Base-by-base conservation (phyloP, 73 alveolate genomes). In the Diophrys appendiculata region DNA sequence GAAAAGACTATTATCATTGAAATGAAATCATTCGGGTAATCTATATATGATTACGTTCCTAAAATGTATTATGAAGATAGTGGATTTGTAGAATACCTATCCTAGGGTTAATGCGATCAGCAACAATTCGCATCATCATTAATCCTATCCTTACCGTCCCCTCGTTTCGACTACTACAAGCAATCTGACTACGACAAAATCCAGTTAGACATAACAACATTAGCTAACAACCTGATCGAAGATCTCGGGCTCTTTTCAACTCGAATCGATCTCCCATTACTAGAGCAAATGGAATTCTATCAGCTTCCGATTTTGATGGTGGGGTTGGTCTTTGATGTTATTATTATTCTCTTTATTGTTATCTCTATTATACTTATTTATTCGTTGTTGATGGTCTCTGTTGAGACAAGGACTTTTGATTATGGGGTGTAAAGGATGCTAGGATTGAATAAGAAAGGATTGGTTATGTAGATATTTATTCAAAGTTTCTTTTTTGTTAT, bases 381-480 rank as follows among this genome's bases (percentile, higher is more conserved):
- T 82, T 80, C 93, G 33, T 76, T 94, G 54, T 88, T 94, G 54
- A 77, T 94, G 90, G 84, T 94, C 52, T 73, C 92, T 30, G 97
- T 94, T 24, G 98, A 94, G 84, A 88, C 97, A 5, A 92, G 89
- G 55, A 81, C 97, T 0, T 94, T 89, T 74, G 95, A 94, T 55
- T 67, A 91, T 35, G 98, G 98, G 13, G 94, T 94, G 22, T 73
- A 92, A 73, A 80, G 97, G 69, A 91, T 94, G 88, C 80, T 94
- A 24, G 98, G 98, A 1, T 84, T 94, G 52, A 78, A 78, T 54
- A 89, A 92, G 60, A n/a, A 52, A 24, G 97, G 97, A 1, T 88
- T 94, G 32, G 80, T 90, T 67, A 33, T 65, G 29, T 55, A 89
- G 84, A 87, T 94, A 34, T 64, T 94, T 35, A 43, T 88, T 23